phyloP scores from a whole-genome alignment of 805 yeast genomes.

The Lipomyces yamadae region DNA sequence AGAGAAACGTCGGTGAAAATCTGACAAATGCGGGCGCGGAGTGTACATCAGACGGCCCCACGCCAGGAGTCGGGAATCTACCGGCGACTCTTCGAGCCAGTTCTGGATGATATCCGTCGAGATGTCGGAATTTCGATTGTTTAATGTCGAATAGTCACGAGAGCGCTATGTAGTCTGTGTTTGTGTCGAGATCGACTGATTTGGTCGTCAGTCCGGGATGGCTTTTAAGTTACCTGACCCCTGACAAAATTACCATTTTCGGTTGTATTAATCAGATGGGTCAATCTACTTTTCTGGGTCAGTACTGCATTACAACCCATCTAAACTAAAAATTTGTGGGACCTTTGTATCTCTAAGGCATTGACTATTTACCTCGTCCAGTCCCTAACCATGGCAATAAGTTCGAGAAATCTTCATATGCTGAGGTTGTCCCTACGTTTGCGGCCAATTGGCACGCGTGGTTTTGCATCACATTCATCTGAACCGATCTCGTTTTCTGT shows the following conservation, averaged over 20 bases:
- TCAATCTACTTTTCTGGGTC: too few species aligned
- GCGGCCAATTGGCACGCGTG: slow-evolving; percentile 9
- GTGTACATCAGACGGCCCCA: neutral
- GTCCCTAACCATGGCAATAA: neutral
- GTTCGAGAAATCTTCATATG: neutral
- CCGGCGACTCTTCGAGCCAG: neutral
- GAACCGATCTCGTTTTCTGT: slow-evolving; percentile 42
- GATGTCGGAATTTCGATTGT: neutral
- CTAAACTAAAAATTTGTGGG: neutral
- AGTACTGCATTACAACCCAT: too few species aligned
- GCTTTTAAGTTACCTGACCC: neutral
- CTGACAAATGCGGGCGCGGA: neutral
- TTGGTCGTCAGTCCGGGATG: neutral
- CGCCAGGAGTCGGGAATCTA: neutral
- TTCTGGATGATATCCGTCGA: neutral
- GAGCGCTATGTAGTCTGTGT: too few species aligned
- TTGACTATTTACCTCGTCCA: neutral
- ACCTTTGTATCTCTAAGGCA: neutral
- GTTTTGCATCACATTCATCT: slow-evolving; percentile 27
- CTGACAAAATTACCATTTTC: neutral
- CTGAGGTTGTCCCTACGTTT: neutral
- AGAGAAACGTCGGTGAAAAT: neutral
- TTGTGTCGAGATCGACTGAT: too few species aligned
- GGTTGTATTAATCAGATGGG: too few species aligned
- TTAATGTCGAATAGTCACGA: too few species aligned